Evolutionary conservation across 176 grass and related monocot species (phyloP).

Genomic region (Avena sativa): DNA sequence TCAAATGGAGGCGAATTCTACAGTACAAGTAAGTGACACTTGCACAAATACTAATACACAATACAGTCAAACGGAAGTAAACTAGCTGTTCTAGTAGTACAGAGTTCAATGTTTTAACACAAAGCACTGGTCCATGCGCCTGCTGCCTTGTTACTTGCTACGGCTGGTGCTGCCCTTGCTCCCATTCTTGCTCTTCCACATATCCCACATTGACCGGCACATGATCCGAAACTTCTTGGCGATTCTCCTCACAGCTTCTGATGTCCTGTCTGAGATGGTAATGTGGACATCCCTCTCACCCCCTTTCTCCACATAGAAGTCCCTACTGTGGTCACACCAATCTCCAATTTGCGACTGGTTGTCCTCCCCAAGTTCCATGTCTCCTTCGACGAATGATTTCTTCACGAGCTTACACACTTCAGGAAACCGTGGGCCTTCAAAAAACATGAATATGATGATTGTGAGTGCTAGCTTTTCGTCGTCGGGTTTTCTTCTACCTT

Average conservation of each 20-base stretch:
- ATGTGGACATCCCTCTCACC: background rate
- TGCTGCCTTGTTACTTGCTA: background rate
- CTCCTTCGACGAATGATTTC: background rate
- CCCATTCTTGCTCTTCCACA: background rate
- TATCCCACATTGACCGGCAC: background rate
- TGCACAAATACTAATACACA: no score
- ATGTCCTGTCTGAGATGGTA: background rate
- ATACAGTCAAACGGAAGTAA: no score
- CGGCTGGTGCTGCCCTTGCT: background rate
- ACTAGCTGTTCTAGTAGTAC: no score
- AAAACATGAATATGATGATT: background rate
- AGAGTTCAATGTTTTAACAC: no score
- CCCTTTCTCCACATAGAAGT: background rate
- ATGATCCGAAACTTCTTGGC: background rate
- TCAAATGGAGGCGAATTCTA: no score
- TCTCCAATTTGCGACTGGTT: background rate
- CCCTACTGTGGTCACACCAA: background rate
- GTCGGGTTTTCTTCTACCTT: background rate
- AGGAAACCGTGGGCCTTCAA: background rate
- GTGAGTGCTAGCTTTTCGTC: background rate
- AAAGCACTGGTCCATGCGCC: no score
- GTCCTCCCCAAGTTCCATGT: background rate
- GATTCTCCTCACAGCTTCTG: background rate
- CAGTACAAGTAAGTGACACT: no score
- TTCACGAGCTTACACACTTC: background rate